A percentile compares a stretch with the other conserved stretches of the same genome.
phyloP scores from a whole-genome alignment of 2,329 filamentous ascomycete genomes.

The Iodosphaeria phyllophila region DNA sequence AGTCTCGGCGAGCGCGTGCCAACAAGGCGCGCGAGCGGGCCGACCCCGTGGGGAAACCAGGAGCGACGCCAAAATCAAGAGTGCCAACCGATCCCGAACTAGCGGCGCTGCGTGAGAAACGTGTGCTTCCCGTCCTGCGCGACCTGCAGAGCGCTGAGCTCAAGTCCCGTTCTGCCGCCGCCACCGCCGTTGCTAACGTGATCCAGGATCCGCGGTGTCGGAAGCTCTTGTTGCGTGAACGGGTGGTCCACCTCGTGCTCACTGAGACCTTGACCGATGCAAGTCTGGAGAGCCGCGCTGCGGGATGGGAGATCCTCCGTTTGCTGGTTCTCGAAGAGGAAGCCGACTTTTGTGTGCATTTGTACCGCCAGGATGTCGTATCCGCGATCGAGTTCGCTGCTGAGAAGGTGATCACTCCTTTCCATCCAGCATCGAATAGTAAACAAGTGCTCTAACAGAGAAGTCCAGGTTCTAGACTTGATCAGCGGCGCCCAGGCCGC shows the following conservation, averaged over 20 bases:
- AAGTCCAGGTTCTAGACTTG: conserved; percentile 23
- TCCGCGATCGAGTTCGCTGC: conserved; percentile 39
- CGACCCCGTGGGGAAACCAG: conserved; percentile 35
- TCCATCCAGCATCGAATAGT: too few relatives aligned
- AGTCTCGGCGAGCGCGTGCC: conserved; percentile 34
- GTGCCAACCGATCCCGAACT: conserved; percentile 44
- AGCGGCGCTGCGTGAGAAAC: conserved; percentile 40
- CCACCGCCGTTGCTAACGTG: conserved; percentile 39
- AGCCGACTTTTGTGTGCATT: conserved; percentile 45
- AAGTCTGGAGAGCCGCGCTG: conserved; percentile 41
- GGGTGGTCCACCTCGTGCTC: conserved; percentile 43
- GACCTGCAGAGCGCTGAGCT: conserved; percentile 40
- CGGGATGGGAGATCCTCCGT: conserved; percentile 49
- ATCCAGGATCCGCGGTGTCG: conserved; percentile 42
- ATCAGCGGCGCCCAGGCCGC: conserved; percentile 19
- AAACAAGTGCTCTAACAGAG: too few relatives aligned
- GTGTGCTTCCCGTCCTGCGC: conserved; percentile 42
- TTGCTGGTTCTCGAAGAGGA: conserved; percentile 45
- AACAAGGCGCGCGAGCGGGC: conserved; percentile 27
- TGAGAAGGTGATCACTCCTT: conserved; percentile 31
- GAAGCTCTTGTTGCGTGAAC: conserved; percentile 46
- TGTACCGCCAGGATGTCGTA: conserved; percentile 42
- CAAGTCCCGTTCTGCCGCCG: conserved; percentile 39
- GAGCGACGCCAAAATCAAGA: too few relatives aligned
- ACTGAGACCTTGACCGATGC: conserved; percentile 45